Evolutionary conservation across 352 stramenopile genomes (phyloP).

Genomic region (Phytopythium aichiense): DNA sequence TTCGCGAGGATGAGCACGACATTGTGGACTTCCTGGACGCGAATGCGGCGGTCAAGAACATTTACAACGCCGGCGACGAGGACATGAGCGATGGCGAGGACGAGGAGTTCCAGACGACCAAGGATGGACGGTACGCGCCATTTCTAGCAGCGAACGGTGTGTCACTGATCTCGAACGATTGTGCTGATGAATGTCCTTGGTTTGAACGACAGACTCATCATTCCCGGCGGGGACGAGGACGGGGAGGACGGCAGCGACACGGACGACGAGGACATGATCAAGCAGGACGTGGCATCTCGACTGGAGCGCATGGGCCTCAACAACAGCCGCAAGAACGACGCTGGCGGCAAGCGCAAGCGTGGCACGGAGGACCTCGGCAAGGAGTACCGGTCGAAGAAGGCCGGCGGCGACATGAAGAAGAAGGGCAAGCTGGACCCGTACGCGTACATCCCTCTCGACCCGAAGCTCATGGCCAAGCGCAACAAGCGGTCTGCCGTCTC

Average conservation of each 20-base stretch:
- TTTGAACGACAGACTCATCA: slow-evolving; percentile 57
- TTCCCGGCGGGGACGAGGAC: slow-evolving; percentile 56
- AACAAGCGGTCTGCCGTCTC: slow-evolving; percentile 82
- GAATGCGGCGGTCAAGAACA: slow-evolving; percentile 87
- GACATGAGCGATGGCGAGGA: slow-evolving; percentile 70
- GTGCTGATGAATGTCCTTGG: slow-evolving; percentile 1
- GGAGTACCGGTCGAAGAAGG: slow-evolving; percentile 95
- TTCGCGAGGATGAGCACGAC: slow-evolving; percentile 80
- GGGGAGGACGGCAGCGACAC: slow-evolving; percentile 44
- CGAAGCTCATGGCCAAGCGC: slow-evolving; percentile 91
- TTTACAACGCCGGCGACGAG: slow-evolving; percentile 50
- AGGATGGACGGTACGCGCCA: slow-evolving; percentile 76
- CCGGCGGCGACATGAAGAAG: slow-evolving; percentile 94
- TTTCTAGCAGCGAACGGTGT: slow-evolving; percentile 30
- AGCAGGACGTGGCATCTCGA: slow-evolving; percentile 76
- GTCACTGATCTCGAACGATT: background rate
- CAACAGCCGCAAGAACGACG: slow-evolving; percentile 29
- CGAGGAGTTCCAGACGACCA: slow-evolving; percentile 87
- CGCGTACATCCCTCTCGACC: slow-evolving; percentile 96
- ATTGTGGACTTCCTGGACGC: slow-evolving; percentile 93
- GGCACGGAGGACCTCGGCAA: slow-evolving; percentile 73
- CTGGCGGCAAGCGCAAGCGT: slow-evolving; percentile 45
- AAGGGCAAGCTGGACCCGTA: slow-evolving; percentile 98
- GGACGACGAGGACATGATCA: slow-evolving; percentile 81
- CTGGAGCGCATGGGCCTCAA: slow-evolving; percentile 81